These are phyloP conservation scores for Colletotrichum sp. DNA, from an alignment of 2,329 filamentous ascomycete genomes.

Conservation along the genomic window DNA sequence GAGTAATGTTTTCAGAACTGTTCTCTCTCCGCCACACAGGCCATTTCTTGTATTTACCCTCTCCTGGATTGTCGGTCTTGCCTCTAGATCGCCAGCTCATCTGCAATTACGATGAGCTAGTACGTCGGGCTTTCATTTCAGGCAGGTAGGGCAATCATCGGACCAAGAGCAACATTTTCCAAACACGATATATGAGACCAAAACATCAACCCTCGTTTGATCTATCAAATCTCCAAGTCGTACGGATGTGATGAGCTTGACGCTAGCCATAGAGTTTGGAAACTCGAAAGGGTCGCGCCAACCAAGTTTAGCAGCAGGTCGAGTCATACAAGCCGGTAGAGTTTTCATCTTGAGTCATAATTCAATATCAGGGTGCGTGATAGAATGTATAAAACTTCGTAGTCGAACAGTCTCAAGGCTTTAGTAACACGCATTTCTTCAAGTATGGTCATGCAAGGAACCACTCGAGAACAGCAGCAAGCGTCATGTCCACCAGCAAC, in stretches of 20 bases:
- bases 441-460: background rate
- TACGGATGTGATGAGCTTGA: background rate
- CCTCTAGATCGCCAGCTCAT: too few species aligned
- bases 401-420: background rate
- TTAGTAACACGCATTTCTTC: background rate
- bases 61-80: too few species aligned
- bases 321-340: background rate
- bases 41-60: too few species aligned
- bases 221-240: background rate
- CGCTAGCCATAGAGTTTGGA: background rate
- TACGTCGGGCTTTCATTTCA: too few species aligned
- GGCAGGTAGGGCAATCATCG: too few species aligned
- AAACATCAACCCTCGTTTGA: too few species aligned
- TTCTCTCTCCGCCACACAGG: too few species aligned
- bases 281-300: background rate
- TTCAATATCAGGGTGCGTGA: background rate
- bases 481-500: background rate
- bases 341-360: background rate
- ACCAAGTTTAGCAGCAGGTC: background rate
- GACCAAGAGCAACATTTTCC: too few species aligned
- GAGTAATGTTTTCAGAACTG: background rate
- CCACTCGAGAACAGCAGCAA: background rate
- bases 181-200: too few species aligned
- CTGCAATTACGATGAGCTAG: too few species aligned
- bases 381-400: background rate